Percentiles rank a stretch among this genome's conserved stretches.
phyloP scores from a whole-genome alignment of 306 rosid species.

The Rosa rugosa region DNA sequence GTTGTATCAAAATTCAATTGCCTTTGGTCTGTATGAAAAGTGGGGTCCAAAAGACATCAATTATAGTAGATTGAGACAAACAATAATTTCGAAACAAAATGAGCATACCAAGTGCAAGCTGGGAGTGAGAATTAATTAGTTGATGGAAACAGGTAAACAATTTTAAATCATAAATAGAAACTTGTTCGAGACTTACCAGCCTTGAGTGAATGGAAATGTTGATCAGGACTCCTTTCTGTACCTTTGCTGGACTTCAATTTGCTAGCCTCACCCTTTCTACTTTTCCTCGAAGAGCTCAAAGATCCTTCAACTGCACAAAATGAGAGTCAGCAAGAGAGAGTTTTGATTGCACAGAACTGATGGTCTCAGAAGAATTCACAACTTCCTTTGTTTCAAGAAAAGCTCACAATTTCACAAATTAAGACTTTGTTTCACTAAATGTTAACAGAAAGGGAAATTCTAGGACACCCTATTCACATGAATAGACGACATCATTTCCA shows the following conservation, averaged over 20 bases:
- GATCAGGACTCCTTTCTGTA: conserved; percentile 28
- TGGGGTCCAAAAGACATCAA: background rate
- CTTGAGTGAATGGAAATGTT: conserved; percentile 28
- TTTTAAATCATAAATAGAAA: background rate
- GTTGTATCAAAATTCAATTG: background rate
- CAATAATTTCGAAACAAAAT: background rate
- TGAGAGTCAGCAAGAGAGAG: background rate
- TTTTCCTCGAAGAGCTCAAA: conserved; percentile 62
- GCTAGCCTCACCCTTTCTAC: conserved; percentile 42
- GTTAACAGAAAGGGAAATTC: background rate
- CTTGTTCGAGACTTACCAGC: conserved; percentile 45
- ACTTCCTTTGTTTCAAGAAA: background rate
- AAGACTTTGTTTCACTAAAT: background rate
- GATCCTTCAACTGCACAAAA: conserved; percentile 79
- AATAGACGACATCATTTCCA: background rate
- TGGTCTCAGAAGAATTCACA: background rate
- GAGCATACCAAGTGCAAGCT: background rate
- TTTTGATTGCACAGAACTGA: background rate
- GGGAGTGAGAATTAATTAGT: background rate
- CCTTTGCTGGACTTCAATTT: conserved; percentile 31
- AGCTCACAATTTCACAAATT: background rate
- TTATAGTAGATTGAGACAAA: background rate
- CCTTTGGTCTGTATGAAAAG: conserved; percentile 6
- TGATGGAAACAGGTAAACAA: conserved; percentile 14
- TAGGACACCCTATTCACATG: background rate